A percentile compares a stretch with the other conserved stretches of the same genome.
These are phyloP conservation scores for Mrakia frigida DNA, from an alignment of 768 basidiomycete species.

Conservation along the genomic window DNA sequence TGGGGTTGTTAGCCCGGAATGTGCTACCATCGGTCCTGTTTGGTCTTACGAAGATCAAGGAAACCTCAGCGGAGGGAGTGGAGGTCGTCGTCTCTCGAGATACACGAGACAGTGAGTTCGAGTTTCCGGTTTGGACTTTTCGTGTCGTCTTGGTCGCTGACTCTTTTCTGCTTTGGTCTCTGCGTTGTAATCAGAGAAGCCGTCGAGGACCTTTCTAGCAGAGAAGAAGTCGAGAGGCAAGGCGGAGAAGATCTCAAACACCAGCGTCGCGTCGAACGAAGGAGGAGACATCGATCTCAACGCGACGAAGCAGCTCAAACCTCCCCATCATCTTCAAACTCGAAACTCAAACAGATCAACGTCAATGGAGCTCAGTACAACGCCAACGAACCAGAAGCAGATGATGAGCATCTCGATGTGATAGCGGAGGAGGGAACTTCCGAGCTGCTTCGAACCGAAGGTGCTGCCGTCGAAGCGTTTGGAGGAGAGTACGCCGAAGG, in stretches of 20 bases:
- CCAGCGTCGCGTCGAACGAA: not conserved
- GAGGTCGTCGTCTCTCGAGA: constrained; percentile 9
- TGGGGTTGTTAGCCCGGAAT: constrained; percentile 1
- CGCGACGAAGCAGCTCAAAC: not conserved
- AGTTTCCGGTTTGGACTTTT: not conserved
- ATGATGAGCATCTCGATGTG: constrained; percentile 13
- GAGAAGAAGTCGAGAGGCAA: not conserved
- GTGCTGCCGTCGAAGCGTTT: constrained; percentile 6
- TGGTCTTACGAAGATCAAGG: constrained; percentile 27
- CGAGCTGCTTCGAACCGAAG: constrained; percentile 23
- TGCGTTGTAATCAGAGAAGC: not conserved
- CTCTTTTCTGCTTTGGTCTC: not conserved
- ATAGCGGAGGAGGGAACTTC: constrained; percentile 13
- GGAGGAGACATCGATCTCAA: not conserved
- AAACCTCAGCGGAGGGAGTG: not conserved
- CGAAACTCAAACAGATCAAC: too few species aligned
- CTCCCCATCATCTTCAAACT: too few species aligned
- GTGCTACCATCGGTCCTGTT: constrained; percentile 8
- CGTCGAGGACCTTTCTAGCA: not conserved
- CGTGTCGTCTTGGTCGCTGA: not conserved
- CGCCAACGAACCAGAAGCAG: not conserved
- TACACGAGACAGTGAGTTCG: constrained; percentile 3
- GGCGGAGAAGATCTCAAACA: not conserved
- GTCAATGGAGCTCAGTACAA: not conserved
- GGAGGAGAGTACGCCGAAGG: constrained; percentile 20